Percentiles rank a stretch among this genome's conserved stretches.
Conservation (phyloP, 805 yeast genomes). For the Ogataea pilisensis region DNA sequence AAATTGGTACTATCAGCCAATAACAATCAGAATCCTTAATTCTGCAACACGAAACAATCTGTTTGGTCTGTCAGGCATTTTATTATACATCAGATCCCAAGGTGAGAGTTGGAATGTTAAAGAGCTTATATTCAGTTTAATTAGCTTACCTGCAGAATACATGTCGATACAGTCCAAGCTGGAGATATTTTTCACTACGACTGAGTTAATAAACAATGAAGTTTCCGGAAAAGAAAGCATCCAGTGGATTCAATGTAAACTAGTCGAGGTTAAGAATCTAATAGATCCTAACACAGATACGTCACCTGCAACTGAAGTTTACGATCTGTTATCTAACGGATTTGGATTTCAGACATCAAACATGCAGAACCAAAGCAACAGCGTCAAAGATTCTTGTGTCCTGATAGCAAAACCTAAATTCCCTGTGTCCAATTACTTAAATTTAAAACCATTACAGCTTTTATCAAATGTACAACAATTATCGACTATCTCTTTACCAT, state of each 20-base stretch:
- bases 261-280: conserved; percentile 6
- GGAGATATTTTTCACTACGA: conserved; percentile 14
- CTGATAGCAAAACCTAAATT: conserved; percentile 13
- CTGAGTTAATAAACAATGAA: conserved; percentile 11
- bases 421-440: conserved; percentile 2
- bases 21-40: conserved; percentile 13
- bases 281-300: background rate
- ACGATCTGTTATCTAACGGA: conserved; percentile 8
- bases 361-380: conserved; percentile 32
- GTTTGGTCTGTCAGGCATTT: conserved; percentile 20
- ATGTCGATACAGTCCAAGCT: conserved; percentile 3
- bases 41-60: conserved; percentile 8
- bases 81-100: conserved; percentile 1
- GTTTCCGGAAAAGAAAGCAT: conserved; percentile 10
- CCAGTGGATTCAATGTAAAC: conserved; percentile 19
- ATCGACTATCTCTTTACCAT: conserved; percentile 1
- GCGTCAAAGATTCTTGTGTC: conserved; percentile 30
- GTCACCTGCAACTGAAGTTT: conserved; percentile 1
- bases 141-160: conserved; percentile 9
- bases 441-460: conserved; percentile 1
- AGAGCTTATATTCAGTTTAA: conserved; percentile 15
- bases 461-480: background rate
- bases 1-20: conserved; percentile 10
- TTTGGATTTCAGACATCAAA: conserved; percentile 30
- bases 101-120: background rate